These are phyloP conservation scores for Amaranthus cruentus DNA, from an alignment of 148 eudicot genomes.

Conservation along the genomic window DNA sequence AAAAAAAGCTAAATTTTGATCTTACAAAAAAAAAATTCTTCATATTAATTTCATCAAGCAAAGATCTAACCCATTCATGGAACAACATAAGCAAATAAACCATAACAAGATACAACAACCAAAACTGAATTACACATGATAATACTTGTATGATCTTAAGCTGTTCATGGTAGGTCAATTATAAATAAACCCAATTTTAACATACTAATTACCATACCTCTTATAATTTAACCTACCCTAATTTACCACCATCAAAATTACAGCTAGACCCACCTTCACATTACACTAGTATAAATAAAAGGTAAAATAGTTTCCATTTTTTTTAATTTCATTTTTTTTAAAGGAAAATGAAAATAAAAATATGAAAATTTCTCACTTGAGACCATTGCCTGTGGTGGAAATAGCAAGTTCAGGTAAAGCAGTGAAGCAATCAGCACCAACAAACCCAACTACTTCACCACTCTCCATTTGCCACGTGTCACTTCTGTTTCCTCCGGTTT, in stretches of 20 bases:
- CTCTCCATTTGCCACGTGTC: conserved; percentile 61
- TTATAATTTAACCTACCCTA: background rate
- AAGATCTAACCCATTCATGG: too few relatives aligned
- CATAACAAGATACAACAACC: background rate
- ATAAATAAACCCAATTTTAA: too few relatives aligned
- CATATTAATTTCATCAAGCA: too few relatives aligned
- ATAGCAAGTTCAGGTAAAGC: conserved; percentile 62
- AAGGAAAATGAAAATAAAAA: background rate
- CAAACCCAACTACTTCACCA: conserved; percentile 36
- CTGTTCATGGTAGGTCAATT: background rate
- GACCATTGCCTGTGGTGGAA: conserved; percentile 43
- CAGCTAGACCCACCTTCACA: background rate
- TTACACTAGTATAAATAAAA: background rate
- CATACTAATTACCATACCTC: background rate
- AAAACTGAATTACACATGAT: background rate
- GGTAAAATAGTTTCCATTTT: background rate
- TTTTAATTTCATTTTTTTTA: background rate
- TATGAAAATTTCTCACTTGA: conserved; percentile 24
- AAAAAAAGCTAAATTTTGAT: too few relatives aligned
- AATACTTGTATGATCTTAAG: background rate
- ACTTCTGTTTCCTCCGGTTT: conserved; percentile 16
- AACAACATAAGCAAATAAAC: too few relatives aligned
- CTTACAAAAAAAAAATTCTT: too few relatives aligned
- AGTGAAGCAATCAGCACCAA: conserved; percentile 33
- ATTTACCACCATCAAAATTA: background rate